A percentile compares a stretch with the other conserved stretches of the same genome.
phyloP scores from a whole-genome alignment of 805 yeast genomes.

The Yarrowia sp. region DNA sequence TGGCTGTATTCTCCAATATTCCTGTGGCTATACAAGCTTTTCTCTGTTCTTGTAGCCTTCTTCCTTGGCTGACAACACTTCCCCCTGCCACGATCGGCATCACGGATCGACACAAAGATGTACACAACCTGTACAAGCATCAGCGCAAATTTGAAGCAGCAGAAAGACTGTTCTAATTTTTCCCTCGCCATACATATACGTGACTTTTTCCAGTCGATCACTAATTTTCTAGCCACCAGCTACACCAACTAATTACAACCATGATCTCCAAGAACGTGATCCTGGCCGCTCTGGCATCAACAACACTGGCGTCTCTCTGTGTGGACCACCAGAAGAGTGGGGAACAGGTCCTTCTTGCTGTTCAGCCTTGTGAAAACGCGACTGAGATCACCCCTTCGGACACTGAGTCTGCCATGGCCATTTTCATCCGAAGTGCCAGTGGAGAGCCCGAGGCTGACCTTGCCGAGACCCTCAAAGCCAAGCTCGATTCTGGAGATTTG shows the following conservation, averaged over 20 bases:
- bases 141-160: conserved; percentile 6
- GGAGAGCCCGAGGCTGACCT: conserved; percentile 10
- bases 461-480: background rate
- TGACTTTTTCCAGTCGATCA: conserved; percentile 11
- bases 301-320: background rate
- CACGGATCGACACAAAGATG: background rate
- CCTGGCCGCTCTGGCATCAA: background rate
- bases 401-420: conserved; percentile 7
- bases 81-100: background rate
- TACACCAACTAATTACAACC: background rate
- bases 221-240: background rate
- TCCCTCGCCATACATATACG: background rate
- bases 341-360: background rate
- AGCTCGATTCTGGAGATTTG: background rate
- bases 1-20: too few relatives aligned
- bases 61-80: background rate
- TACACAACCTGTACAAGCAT: conserved; percentile 10
- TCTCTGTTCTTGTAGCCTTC: background rate
- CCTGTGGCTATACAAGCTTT: too few relatives aligned
- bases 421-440: background rate
- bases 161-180: background rate
- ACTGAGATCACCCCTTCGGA: background rate
- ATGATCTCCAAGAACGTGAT: background rate
- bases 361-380: conserved; percentile 4
- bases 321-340: conserved; percentile 3